Percentiles rank a stretch among this genome's conserved stretches.
Evolutionary conservation across 345 rosid species (phyloP).

Genomic region (Citrus medica): DNA sequence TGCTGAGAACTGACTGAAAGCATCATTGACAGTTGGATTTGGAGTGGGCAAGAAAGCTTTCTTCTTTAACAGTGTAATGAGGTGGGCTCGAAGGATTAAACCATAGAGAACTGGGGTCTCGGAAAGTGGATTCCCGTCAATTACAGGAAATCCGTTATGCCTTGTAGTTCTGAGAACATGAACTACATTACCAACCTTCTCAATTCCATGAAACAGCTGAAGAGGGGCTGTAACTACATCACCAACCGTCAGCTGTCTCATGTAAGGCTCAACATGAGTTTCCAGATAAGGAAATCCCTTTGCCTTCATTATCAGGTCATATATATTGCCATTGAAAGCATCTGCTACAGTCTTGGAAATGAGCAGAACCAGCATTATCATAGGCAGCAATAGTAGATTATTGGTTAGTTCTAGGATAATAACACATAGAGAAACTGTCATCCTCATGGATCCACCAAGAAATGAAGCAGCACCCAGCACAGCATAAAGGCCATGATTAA

Average conservation of each 20-base stretch:
- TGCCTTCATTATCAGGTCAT: slow-evolving; percentile 80
- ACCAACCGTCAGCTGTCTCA: slow-evolving; percentile 82
- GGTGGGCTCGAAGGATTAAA: slow-evolving; percentile 77
- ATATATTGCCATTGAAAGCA: slow-evolving; percentile 77
- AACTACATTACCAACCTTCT: slow-evolving; percentile 69
- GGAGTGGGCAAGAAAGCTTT: slow-evolving; percentile 55
- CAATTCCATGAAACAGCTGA: slow-evolving; percentile 61
- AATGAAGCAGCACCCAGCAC: slow-evolving; percentile 93
- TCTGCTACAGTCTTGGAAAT: slow-evolving; percentile 93
- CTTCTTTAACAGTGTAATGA: slow-evolving; percentile 67
- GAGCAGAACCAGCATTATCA: slow-evolving; percentile 94
- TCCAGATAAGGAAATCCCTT: slow-evolving; percentile 89
- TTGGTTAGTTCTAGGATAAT: slow-evolving; percentile 85
- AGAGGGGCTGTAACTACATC: slow-evolving; percentile 89
- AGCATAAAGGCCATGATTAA: slow-evolving; percentile 83
- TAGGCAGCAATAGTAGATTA: slow-evolving; percentile 75
- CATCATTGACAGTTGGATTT: slow-evolving; percentile 28
- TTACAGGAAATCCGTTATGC: slow-evolving; percentile 85
- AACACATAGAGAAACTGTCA: slow-evolving; percentile 87
- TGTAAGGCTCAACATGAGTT: slow-evolving; percentile 80
- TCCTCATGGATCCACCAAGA: slow-evolving; percentile 95
- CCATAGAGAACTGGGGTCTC: slow-evolving; percentile 58
- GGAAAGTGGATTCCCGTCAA: slow-evolving; percentile 56
- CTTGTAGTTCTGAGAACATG: slow-evolving; percentile 67
- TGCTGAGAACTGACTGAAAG: slow-evolving; percentile 44